Percentiles rank a stretch among this genome's conserved stretches.
Evolutionary conservation across 306 rosid species (phyloP).

Genomic region (Cicer bijugum): DNA sequence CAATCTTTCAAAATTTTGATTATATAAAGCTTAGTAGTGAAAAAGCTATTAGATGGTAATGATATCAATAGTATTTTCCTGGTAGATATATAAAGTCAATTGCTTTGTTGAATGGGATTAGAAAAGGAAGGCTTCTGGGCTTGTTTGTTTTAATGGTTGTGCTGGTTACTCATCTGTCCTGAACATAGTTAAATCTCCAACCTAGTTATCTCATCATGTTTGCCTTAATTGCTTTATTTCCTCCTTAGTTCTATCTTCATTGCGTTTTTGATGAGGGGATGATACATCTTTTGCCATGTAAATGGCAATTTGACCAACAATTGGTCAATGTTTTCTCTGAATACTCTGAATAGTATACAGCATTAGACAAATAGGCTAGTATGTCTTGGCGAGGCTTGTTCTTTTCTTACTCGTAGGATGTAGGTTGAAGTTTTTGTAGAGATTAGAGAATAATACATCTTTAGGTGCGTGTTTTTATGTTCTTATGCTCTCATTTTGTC

Average conservation of each 20-base stretch:
- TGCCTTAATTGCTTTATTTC: conserved; percentile 34
- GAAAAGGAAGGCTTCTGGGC: neutral
- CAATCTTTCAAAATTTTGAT: conserved; percentile 14
- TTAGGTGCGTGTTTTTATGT: conserved; percentile 2
- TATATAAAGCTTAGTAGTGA: neutral
- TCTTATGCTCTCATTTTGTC: conserved; percentile 27
- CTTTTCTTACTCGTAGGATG: conserved; percentile 7
- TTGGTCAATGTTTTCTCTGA: neutral
- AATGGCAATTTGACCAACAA: neutral
- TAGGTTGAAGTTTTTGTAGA: neutral
- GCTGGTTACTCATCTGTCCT: neutral
- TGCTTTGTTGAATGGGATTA: conserved; percentile 24
- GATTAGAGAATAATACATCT: neutral
- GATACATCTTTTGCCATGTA: neutral
- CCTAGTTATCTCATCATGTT: conserved; percentile 1
- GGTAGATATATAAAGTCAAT: neutral
- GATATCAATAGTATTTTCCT: neutral
- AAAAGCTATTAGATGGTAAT: conserved; percentile 7
- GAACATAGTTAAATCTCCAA: conserved; percentile 13
- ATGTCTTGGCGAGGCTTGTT: conserved; percentile 12
- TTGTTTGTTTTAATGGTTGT: neutral
- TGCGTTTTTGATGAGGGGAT: neutral
- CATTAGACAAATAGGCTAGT: neutral
- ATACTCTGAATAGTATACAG: neutral
- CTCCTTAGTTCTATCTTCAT: conserved; percentile 28